A percentile compares a stretch with the other conserved stretches of the same genome.
phyloP scores from a whole-genome alignment of 2,329 filamentous ascomycete species.

The Exophiala spinifera region DNA sequence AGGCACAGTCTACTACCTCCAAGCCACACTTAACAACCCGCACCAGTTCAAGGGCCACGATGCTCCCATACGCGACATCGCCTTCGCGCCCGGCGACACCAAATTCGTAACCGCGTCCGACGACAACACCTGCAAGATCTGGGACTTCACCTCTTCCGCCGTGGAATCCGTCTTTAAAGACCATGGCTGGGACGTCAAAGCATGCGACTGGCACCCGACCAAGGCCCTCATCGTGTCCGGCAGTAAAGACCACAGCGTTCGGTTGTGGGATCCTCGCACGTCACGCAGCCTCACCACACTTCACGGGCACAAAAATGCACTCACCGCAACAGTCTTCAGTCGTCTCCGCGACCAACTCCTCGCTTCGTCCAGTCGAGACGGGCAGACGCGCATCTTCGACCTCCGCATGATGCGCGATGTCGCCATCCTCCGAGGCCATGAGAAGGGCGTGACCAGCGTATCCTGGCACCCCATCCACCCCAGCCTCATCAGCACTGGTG shows the following conservation, averaged over 20 bases:
- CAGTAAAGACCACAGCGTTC: conserved; percentile 95
- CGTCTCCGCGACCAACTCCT: conserved; percentile 78
- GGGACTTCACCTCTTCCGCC: conserved; percentile 84
- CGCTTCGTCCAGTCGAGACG: conserved; percentile 88
- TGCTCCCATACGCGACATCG: conserved; percentile 84
- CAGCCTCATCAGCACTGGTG: conserved; percentile 84
- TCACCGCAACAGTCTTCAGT: conserved; percentile 90
- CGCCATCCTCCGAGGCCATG: conserved; percentile 85
- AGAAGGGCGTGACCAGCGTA: conserved; percentile 91
- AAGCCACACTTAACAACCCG: conserved; percentile 98
- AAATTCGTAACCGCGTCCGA: conserved; percentile 97
- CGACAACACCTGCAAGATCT: conserved; percentile 90
- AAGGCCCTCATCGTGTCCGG: conserved; percentile 93
- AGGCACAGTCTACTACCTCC: conserved; percentile 96
- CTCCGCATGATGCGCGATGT: conserved; percentile 98
- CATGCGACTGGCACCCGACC: conserved; percentile 93
- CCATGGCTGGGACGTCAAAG: conserved; percentile 98
- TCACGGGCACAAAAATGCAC: conserved; percentile 95
- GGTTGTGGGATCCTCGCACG: conserved; percentile 95
- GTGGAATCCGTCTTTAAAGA: conserved; percentile 82
- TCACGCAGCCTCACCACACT: conserved; percentile 87
- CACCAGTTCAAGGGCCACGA: conserved; percentile 88
- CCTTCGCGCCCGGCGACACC: conserved; percentile 88
- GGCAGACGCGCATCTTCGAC: conserved; percentile 90
- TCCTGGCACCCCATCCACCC: conserved; percentile 92